Percentiles rank a stretch among this genome's conserved stretches.
Conservation (phyloP, 2,329 filamentous ascomycete genomes). For the Dryadomyces quercivorus region DNA sequence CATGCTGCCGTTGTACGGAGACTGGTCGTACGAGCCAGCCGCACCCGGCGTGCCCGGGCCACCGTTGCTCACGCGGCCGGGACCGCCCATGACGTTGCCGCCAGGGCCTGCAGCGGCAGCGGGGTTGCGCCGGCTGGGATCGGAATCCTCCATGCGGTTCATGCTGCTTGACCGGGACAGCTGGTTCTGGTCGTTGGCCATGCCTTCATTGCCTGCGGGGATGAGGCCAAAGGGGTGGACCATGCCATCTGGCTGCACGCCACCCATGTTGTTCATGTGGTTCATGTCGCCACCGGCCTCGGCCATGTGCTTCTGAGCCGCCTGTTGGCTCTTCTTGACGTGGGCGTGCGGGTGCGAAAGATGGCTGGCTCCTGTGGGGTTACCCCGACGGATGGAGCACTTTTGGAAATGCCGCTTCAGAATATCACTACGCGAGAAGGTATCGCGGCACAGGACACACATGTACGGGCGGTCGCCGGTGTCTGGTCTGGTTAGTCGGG, state of each 20-base stretch:
- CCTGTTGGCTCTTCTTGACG: slow-evolving; percentile 59
- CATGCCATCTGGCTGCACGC: slow-evolving; percentile 44
- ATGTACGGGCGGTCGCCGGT: slow-evolving; percentile 97
- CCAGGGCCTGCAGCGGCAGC: slow-evolving; percentile 12
- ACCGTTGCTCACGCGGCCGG: slow-evolving; percentile 8
- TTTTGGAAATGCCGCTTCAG: slow-evolving; percentile 99
- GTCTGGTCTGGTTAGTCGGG: slow-evolving; percentile 40
- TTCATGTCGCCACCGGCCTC: slow-evolving; percentile 37
- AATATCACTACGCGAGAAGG: slow-evolving; percentile 95
- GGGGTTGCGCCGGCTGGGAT: slow-evolving; percentile 46
- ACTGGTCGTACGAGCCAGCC: slow-evolving; percentile 28
- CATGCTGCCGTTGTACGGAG: slow-evolving; percentile 42
- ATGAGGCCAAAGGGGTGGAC: slow-evolving; percentile 32
- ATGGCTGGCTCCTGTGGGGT: slow-evolving; percentile 89
- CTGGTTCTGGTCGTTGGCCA: slow-evolving; percentile 49
- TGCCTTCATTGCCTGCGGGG: slow-evolving; percentile 38
- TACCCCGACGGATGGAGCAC: slow-evolving; percentile 91
- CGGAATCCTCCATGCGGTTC: slow-evolving; percentile 42
- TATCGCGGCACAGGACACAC: slow-evolving; percentile 95
- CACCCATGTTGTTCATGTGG: slow-evolving; percentile 49
- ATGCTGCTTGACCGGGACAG: slow-evolving; percentile 50
- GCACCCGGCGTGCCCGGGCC: slow-evolving; percentile 4
- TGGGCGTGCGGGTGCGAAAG: slow-evolving; percentile 85
- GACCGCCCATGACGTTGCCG: slow-evolving; percentile 7
- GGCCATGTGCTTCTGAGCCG: slow-evolving; percentile 43